phyloP scores from a whole-genome alignment of 2,329 filamentous ascomycete species.

The Epicoccum sorghinum region DNA sequence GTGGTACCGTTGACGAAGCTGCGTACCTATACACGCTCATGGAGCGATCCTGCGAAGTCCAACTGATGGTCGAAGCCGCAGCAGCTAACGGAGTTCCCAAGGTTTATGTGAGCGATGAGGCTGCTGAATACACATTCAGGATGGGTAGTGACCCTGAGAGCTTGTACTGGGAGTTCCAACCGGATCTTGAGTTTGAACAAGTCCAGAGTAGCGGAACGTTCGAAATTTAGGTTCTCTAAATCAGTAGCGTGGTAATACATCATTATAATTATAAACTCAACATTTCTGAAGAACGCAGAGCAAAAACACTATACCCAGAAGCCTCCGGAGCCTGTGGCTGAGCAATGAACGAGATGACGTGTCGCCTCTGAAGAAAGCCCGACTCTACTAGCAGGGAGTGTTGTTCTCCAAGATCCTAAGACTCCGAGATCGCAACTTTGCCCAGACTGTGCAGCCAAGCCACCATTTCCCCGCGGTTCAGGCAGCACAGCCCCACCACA shows the following conservation, averaged over 20 bases:
- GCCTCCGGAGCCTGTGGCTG: too few relatives aligned
- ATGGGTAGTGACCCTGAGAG: constrained; percentile 56
- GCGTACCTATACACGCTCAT: constrained; percentile 72
- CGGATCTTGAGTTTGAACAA: constrained; percentile 56
- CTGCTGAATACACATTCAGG: constrained; percentile 60
- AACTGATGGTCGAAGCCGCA: constrained; percentile 72
- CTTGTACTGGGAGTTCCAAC: constrained; percentile 60
- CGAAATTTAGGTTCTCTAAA: constrained; percentile 9
- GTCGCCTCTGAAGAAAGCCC: too few relatives aligned
- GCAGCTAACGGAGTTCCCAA: constrained; percentile 60
- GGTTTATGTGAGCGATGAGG: constrained; percentile 61
- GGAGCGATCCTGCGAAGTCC: constrained; percentile 71
- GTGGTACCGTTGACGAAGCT: constrained; percentile 74
- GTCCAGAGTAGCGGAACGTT: constrained; percentile 37
- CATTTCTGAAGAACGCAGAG: too few relatives aligned
- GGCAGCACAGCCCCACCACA: constrained; percentile 1
- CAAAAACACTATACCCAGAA: too few relatives aligned
- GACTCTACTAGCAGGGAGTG: too few relatives aligned
- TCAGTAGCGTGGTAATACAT: too few relatives aligned
- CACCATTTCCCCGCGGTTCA: not conserved
- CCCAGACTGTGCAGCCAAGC: not conserved
- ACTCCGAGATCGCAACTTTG: not conserved
- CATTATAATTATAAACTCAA: too few relatives aligned
- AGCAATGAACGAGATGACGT: too few relatives aligned
- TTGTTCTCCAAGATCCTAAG: too few relatives aligned